Conservation (phyloP, 805 yeast genomes). For the Candida dendrica region DNA sequence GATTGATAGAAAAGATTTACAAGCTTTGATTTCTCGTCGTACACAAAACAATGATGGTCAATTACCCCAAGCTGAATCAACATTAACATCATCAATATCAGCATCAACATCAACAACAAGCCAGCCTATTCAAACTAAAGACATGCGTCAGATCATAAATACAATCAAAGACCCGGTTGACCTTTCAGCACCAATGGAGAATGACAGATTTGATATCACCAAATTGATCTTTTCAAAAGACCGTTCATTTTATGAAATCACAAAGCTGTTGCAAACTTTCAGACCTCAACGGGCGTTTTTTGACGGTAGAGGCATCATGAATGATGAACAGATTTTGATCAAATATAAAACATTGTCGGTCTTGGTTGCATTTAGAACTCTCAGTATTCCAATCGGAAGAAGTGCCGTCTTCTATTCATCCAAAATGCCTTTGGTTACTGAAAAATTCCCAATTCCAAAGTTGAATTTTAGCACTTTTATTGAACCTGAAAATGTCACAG, state of each 20-base stretch:
- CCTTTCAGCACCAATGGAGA: slow-evolving; percentile 55
- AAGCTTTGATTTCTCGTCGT: slow-evolving; percentile 11
- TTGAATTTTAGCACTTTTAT: slow-evolving; percentile 63
- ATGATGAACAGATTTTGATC: slow-evolving; percentile 50
- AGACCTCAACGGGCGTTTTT: slow-evolving; percentile 47
- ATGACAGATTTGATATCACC: slow-evolving; percentile 61
- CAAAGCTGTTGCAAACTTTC: slow-evolving; percentile 64
- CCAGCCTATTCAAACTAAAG: slow-evolving; percentile 24
- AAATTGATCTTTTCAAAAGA: slow-evolving; percentile 70
- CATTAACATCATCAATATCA: no score
- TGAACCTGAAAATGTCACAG: slow-evolving; percentile 58
- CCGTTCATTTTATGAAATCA: slow-evolving; percentile 70
- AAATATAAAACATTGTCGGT: slow-evolving; percentile 54
- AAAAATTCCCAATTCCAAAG: slow-evolving; percentile 72
- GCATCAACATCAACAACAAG: no score
- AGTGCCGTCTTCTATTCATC: slow-evolving; percentile 66
- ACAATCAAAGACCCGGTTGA: slow-evolving; percentile 36
- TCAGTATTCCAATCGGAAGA: slow-evolving; percentile 72
- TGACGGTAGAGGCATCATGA: slow-evolving; percentile 19
- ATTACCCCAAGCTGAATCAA: not conserved
- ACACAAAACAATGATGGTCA: not conserved
- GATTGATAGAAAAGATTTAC: slow-evolving; percentile 66
- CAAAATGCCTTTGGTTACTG: slow-evolving; percentile 74
- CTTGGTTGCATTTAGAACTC: slow-evolving; percentile 60
- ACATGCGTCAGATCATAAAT: slow-evolving; percentile 33